Base-by-base conservation (phyloP, 2,329 filamentous ascomycete genomes). In the Aureobasidium sp. region DNA sequence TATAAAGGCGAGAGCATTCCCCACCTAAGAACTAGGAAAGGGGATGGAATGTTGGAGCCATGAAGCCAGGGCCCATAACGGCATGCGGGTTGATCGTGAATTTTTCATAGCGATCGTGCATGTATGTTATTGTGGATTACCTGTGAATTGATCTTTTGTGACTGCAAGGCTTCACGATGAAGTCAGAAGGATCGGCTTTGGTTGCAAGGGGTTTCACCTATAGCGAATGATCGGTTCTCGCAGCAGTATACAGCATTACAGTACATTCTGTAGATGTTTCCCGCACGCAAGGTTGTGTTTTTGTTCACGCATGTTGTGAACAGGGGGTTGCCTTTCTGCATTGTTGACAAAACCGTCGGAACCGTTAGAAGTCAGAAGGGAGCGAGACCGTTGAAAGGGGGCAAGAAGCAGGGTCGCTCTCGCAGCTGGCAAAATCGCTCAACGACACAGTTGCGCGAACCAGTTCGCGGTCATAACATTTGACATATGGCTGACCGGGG, bases 41-140 rank as follows among this genome's bases (percentile, higher is more conserved):
- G 45, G 45, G 45, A 49, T 49, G 45, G 45, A 49, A 49, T 49
- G 45, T 49, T 49, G 45, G 30, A 49, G 45, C 45, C 45, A 39
- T 38, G 32, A 49, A 49, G 45, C 45, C 45, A 49, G 32, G 45
- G 45, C 45, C 34, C 45, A 48, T 38, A 49, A 49, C 45, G 45
- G 45, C 32, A 49, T 39, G 45, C 45, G 22, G 34, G 34, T 39
- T 49, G 45, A 39, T 39, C 34, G 45, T 49, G 45, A 19, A 39
- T 34, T 49, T 49, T 38, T 30, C 44, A 48, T 27, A 48, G 30
- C 44, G 44, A 27, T 48, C 44, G 30, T 48, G 32, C 44, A 48
- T 48, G 30, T 17, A 35, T 21, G 24, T 48, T 19, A 35, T 30
- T 45, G 44, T 30, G 34, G 22, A 25, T 37, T 48, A 35, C 32